Percentiles rank a stretch among this genome's conserved stretches.
These are phyloP conservation scores for Cyphellophora europaea DNA, from an alignment of 2,329 filamentous ascomycete genomes.

Conservation along the genomic window DNA sequence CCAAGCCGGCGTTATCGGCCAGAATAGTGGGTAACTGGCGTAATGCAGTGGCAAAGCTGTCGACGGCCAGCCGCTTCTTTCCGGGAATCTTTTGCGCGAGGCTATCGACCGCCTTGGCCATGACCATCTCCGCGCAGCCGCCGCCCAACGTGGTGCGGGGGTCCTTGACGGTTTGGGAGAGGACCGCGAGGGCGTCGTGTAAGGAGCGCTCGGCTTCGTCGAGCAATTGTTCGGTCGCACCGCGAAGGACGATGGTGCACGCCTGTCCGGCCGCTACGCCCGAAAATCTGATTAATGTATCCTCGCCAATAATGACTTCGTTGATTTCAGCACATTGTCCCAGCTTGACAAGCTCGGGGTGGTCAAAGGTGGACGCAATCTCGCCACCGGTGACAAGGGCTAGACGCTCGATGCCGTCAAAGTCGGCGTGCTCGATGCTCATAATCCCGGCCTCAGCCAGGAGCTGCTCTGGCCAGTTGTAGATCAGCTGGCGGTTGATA, in stretches of 20 bases:
- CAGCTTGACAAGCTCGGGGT: slow-evolving; percentile 93
- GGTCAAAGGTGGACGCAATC: slow-evolving; percentile 95
- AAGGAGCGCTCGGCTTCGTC: slow-evolving; percentile 94
- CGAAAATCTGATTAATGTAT: slow-evolving; percentile 94
- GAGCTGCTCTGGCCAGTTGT: slow-evolving; percentile 99
- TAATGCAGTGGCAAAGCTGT: slow-evolving; percentile 78
- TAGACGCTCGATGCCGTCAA: slow-evolving; percentile 91
- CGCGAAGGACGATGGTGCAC: slow-evolving; percentile 92
- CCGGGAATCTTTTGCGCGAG: slow-evolving; percentile 89
- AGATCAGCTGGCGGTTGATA: slow-evolving; percentile 97
- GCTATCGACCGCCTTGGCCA: slow-evolving; percentile 95
- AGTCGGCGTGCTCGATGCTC: slow-evolving; percentile 98
- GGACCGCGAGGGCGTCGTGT: slow-evolving; percentile 89
- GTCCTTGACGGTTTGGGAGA: slow-evolving; percentile 93
- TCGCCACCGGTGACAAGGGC: slow-evolving; percentile 94
- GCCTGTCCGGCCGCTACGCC: slow-evolving; percentile 88
- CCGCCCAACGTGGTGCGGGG: slow-evolving; percentile 89
- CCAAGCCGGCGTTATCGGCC: slow-evolving; percentile 92
- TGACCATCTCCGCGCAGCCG: slow-evolving; percentile 96
- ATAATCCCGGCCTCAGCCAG: slow-evolving; percentile 97
- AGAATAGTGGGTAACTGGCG: slow-evolving; percentile 93
- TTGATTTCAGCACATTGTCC: slow-evolving; percentile 93
- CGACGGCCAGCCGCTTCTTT: slow-evolving; percentile 91
- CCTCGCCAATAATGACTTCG: slow-evolving; percentile 96
- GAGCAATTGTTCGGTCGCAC: slow-evolving; percentile 90